phyloP scores from a whole-genome alignment of 2,329 filamentous ascomycete genomes.

The Fusarium aywerte region DNA sequence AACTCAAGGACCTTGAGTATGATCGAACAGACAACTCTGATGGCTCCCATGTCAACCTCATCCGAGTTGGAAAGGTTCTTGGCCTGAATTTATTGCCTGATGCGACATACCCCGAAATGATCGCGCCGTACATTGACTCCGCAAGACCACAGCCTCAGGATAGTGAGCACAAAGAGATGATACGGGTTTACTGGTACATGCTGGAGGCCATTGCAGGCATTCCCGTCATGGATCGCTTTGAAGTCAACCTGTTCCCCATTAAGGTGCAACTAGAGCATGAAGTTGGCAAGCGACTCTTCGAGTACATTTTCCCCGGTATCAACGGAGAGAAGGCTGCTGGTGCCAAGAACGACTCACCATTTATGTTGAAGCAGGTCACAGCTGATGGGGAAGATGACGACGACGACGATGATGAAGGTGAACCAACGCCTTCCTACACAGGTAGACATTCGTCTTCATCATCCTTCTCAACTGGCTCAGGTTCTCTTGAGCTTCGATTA shows the following conservation, averaged over 20 bases:
- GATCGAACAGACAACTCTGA: slow-evolving; percentile 97
- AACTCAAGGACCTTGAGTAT: slow-evolving; percentile 90
- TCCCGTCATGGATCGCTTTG: slow-evolving; percentile 95
- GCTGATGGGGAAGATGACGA: slow-evolving; percentile 60
- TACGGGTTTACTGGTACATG: slow-evolving; percentile 97
- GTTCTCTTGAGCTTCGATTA: slow-evolving; percentile 83
- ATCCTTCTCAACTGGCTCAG: slow-evolving; percentile 70
- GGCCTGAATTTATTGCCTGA: slow-evolving; percentile 91
- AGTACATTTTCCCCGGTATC: slow-evolving; percentile 95
- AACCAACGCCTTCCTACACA: slow-evolving; percentile 53
- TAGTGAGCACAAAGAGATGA: slow-evolving; percentile 77
- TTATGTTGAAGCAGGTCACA: slow-evolving; percentile 59
- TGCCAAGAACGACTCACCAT: slow-evolving; percentile 69
- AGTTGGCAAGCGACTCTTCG: slow-evolving; percentile 90
- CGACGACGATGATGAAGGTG: slow-evolving; percentile 54
- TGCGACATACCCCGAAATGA: slow-evolving; percentile 95
- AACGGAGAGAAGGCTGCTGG: slow-evolving; percentile 63
- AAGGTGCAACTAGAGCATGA: slow-evolving; percentile 94
- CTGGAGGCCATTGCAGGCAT: slow-evolving; percentile 97
- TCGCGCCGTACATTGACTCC: slow-evolving; percentile 85
- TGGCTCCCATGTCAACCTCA: slow-evolving; percentile 92
- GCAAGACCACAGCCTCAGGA: slow-evolving; percentile 59
- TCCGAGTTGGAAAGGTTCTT: slow-evolving; percentile 87
- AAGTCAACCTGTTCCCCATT: slow-evolving; percentile 91
- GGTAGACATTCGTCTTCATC: slow-evolving; percentile 55